These are phyloP conservation scores for Beauveria rudraprayagi DNA, from an alignment of 2,329 filamentous ascomycete genomes.

Conservation along the genomic window DNA sequence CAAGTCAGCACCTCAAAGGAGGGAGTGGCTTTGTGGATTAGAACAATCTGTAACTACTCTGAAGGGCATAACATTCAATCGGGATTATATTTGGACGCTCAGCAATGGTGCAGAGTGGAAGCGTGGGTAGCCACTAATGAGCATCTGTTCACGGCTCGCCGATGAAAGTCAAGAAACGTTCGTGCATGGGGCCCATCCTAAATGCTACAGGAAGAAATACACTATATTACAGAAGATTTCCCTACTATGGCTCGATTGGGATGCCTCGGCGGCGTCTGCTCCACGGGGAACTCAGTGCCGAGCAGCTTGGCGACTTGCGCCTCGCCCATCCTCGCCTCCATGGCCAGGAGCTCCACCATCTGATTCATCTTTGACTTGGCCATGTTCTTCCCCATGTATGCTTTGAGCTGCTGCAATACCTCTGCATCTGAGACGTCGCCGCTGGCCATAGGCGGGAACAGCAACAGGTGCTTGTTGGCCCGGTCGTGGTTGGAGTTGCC, in stretches of 20 bases:
- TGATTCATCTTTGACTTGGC: slow-evolving; percentile 24
- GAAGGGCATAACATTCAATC: too few species aligned
- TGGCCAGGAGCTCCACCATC: slow-evolving; percentile 20
- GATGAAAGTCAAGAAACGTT: too few species aligned
- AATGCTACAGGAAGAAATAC: background rate
- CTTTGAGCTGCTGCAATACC: slow-evolving; percentile 14
- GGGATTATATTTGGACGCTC: too few species aligned
- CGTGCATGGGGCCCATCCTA: too few species aligned
- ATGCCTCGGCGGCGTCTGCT: background rate
- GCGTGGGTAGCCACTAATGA: too few species aligned
- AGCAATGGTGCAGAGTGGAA: too few species aligned
- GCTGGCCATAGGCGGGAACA: slow-evolving; percentile 42
- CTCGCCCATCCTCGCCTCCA: slow-evolving; percentile 23
- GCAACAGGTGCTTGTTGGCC: slow-evolving; percentile 29
- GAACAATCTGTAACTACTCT: too few species aligned
- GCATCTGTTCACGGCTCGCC: too few species aligned
- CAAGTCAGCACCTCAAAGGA: too few species aligned
- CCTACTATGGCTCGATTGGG: background rate
- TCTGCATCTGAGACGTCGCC: slow-evolving; percentile 19
- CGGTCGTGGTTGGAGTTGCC: slow-evolving; percentile 21
- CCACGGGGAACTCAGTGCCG: background rate
- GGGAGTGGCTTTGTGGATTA: too few species aligned
- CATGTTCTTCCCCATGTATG: slow-evolving; percentile 15
- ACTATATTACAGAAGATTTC: background rate
- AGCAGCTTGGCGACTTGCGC: slow-evolving; percentile 13